Evolutionary conservation across 352 stramenopile genomes (phyloP), one percentile per base, ranked within the genome.

Genomic region (Phytophthora crassamura): DNA sequence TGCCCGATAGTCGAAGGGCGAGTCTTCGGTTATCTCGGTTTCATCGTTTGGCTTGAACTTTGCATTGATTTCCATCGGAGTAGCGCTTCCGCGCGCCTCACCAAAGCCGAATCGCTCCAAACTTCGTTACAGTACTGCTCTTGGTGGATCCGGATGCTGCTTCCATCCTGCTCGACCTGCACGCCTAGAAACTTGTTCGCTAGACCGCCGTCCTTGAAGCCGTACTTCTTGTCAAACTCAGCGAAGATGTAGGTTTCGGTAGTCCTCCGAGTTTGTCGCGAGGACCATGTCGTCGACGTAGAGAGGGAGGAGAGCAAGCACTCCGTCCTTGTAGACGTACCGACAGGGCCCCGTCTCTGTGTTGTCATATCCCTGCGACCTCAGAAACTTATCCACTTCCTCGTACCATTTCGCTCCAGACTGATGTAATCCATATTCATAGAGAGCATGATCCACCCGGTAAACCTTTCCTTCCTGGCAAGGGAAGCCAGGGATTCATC

Each of bases 221-320:
- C 63, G 42, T 75, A 72, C 10, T 67, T 49, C 6, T 39, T 20
- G 7, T 64, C n/a, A 9, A 69, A 16, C 4, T 46, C 46, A 6
- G 25, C 46, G 36, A 77, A 73, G 2, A 69, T 36, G 3, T 40
- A 16, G 8, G 16, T 56, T 52, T 77, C 69, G n/a, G 41, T 48
- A 64, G 0, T 25, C 39, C 3, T 45, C 42, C 0, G 22, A 43
- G 12, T 67, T 63, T 11, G 66, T 74, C 4, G 48, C 59, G 3
- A 68, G 38, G 12, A 72, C 43, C 0, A 69, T 41, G 32, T 75
- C 60, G 34, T 75, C 41, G 1, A 75, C 62, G 41, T 75, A 67
- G 1, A 75, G 35, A 16, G 49, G 42, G 7, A 72, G 15, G 1
- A 76, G 16, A 33, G 59, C 34, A 11, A 66, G 52, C 11, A 48